Conservation (phyloP, 495 filamentous ascomycete species). For the Xylaria sp. region DNA sequence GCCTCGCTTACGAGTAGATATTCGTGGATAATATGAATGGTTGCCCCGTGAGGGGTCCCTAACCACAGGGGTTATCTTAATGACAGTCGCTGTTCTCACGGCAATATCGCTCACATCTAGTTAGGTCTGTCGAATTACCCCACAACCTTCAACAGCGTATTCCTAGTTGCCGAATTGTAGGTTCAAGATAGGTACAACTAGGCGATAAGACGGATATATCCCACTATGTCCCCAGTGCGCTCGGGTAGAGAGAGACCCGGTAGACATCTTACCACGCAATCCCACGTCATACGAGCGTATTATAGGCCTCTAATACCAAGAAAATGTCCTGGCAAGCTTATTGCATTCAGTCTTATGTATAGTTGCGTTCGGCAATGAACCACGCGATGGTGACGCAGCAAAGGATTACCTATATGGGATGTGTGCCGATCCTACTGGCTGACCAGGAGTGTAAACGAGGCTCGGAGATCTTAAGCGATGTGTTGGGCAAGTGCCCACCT, state of each 20-base stretch:
- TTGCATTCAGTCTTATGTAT: not conserved
- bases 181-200: not conserved
- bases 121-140: not conserved
- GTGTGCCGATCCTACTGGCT: not conserved
- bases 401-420: not conserved
- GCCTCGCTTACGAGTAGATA: conserved; percentile 8
- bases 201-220: not conserved
- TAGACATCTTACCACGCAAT: not conserved
- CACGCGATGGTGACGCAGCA: conserved; percentile 1
- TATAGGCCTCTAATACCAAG: not conserved
- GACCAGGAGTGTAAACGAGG: not conserved
- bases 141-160: not conserved
- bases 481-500: not conserved
- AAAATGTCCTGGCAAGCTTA: not conserved
- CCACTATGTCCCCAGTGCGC: not conserved
- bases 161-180: not conserved
- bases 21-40: conserved; percentile 31
- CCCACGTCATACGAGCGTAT: conserved; percentile 4
- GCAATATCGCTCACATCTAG: not conserved
- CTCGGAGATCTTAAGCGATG: not conserved
- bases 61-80: not conserved
- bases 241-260: not conserved
- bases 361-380: not conserved
- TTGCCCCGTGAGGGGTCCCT: conserved; percentile 28
- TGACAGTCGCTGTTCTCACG: not conserved